A percentile compares a stretch with the other conserved stretches of the same genome.
Evolutionary conservation across 768 basidiomycete genomes (phyloP).

Genomic region (Leccinum aurantiacum): DNA sequence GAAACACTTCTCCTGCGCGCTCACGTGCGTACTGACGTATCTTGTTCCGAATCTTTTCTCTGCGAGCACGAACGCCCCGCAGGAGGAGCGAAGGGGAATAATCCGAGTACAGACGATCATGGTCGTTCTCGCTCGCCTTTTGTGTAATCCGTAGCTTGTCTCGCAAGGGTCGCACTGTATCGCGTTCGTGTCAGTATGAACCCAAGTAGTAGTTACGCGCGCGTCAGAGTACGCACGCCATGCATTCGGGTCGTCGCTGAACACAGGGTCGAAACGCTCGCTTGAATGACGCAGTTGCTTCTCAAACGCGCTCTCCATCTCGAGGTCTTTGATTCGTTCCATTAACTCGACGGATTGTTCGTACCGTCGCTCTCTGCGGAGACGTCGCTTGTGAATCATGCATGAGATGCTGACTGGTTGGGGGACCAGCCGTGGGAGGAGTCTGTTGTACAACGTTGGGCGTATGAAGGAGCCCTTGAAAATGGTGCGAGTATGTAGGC

Average conservation of each 20-base stretch:
- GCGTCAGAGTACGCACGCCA: constrained; percentile 21
- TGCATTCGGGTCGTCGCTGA: constrained; percentile 17
- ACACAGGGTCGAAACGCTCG: constrained; percentile 28
- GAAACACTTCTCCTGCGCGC: constrained; percentile 59
- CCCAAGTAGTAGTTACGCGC: background rate
- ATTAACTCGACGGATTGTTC: constrained; percentile 32
- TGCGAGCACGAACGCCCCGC: constrained; percentile 53
- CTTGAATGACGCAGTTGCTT: constrained; percentile 16
- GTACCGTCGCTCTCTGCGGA: constrained; percentile 46
- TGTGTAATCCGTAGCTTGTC: constrained; percentile 33
- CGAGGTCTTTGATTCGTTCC: constrained; percentile 36
- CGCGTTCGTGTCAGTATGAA: constrained; percentile 7
- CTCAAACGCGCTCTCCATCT: constrained; percentile 43
- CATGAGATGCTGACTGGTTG: constrained; percentile 71
- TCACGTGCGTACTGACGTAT: constrained; percentile 62
- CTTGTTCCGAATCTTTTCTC: constrained; percentile 62
- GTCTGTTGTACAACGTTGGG: constrained; percentile 60
- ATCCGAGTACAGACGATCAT: constrained; percentile 40
- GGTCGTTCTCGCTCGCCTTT: constrained; percentile 40
- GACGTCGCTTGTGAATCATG: constrained; percentile 60
- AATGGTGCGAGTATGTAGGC: constrained; percentile 58
- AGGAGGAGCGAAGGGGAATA: constrained; percentile 51
- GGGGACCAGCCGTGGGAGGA: constrained; percentile 77
- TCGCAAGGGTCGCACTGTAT: constrained; percentile 39
- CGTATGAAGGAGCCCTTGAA: constrained; percentile 72